phyloP scores from a whole-genome alignment of 2,329 filamentous ascomycete genomes.

The Cercospora brassicicola region DNA sequence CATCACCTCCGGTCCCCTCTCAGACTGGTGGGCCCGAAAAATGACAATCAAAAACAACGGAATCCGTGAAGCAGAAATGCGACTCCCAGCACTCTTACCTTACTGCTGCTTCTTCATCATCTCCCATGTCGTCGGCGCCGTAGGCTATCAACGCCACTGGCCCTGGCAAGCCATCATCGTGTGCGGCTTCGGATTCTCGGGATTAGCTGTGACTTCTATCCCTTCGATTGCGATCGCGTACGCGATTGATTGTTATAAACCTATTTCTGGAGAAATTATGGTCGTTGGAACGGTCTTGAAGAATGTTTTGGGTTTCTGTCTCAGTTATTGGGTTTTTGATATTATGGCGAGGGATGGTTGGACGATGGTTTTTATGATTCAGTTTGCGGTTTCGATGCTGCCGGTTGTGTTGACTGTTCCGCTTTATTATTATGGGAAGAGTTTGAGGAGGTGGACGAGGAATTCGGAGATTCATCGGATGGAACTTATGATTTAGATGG shows the following conservation, averaged over 20 bases:
- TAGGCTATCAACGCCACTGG: slow-evolving; percentile 53
- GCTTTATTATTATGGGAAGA: slow-evolving; percentile 48
- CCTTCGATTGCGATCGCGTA: slow-evolving; percentile 49
- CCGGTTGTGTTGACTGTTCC: slow-evolving; percentile 45
- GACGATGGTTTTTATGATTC: slow-evolving; percentile 47
- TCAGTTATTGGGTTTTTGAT: slow-evolving; percentile 47
- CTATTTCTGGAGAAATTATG: slow-evolving; percentile 50
- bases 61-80: slow-evolving; percentile 61
- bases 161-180: slow-evolving; percentile 53
- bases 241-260: slow-evolving; percentile 51
- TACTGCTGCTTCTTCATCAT: slow-evolving; percentile 55
- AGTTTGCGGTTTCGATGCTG: slow-evolving; percentile 45
- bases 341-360: slow-evolving; percentile 43
- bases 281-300: slow-evolving; percentile 49
- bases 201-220: slow-evolving; percentile 45
- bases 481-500: slow-evolving; percentile 13
- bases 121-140: slow-evolving; percentile 50
- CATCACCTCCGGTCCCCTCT: slow-evolving; percentile 55
- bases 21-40: slow-evolving; percentile 53
- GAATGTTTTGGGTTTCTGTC: slow-evolving; percentile 48
- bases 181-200: slow-evolving; percentile 50
- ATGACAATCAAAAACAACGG: slow-evolving; percentile 57
- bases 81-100: slow-evolving; percentile 55
- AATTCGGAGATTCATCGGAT: slow-evolving; percentile 13
- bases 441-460: slow-evolving; percentile 9